phyloP scores from a whole-genome alignment of 2,329 filamentous ascomycete genomes.

The Escovopsis sp. region DNA sequence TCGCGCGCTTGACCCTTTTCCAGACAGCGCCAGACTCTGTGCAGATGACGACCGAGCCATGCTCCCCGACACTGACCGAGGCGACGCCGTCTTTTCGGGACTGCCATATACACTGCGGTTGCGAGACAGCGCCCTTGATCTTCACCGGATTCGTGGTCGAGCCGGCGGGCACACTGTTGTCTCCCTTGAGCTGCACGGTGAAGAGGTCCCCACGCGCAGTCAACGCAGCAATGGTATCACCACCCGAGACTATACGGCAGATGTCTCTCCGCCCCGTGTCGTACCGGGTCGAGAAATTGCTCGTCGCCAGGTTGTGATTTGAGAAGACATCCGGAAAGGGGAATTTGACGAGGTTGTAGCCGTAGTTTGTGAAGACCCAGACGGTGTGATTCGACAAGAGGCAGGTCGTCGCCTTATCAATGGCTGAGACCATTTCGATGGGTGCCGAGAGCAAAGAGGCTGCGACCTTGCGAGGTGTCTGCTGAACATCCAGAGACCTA shows the following conservation, averaged over 20 bases:
- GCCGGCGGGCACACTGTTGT: conserved; percentile 41
- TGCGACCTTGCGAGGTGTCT: conserved; percentile 71
- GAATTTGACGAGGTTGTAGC: conserved; percentile 82
- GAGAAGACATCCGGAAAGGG: conserved; percentile 56
- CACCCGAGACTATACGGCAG: conserved; percentile 64
- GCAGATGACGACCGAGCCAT: conserved; percentile 88
- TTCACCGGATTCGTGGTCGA: conserved; percentile 91
- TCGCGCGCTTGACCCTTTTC: conserved; percentile 70
- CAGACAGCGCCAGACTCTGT: conserved; percentile 89
- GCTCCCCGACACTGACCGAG: conserved; percentile 74
- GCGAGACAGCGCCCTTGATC: conserved; percentile 67
- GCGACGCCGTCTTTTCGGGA: conserved; percentile 73
- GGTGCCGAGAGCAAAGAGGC: conserved; percentile 54
- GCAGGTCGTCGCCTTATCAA: conserved; percentile 77
- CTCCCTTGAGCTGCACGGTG: conserved; percentile 60
- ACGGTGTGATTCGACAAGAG: conserved; percentile 78
- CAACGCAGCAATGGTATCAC: conserved; percentile 81
- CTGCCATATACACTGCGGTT: conserved; percentile 74
- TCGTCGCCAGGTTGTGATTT: conserved; percentile 53
- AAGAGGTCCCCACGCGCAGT: conserved; percentile 78
- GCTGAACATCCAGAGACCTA: conserved; percentile 72
- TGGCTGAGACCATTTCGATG: conserved; percentile 72
- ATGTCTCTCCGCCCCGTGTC: conserved; percentile 56
- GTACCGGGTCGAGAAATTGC: conserved; percentile 27
- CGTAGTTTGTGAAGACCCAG: conserved; percentile 90